phyloP scores from a whole-genome alignment of 768 basidiomycete species.

The Russula ochroleuca region DNA sequence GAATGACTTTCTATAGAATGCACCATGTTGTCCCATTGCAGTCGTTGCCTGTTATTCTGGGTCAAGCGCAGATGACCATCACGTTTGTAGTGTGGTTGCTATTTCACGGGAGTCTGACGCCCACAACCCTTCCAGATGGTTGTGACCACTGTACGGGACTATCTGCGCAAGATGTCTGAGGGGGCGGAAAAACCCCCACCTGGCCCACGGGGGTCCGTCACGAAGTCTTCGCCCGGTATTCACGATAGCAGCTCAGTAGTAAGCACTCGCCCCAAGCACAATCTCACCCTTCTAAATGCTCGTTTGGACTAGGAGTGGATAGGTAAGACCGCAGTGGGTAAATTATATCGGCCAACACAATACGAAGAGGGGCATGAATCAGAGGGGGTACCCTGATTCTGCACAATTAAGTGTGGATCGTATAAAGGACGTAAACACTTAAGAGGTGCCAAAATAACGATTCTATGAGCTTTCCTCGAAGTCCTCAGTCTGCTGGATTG shows the following conservation, averaged over 20 bases:
- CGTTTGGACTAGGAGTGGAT: conserved; percentile 20
- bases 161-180: conserved; percentile 53
- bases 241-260: conserved; percentile 25
- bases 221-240: conserved; percentile 27
- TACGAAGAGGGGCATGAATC: conserved; percentile 24
- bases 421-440: background rate
- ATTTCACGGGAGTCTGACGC: conserved; percentile 6
- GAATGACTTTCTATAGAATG: conserved; percentile 49
- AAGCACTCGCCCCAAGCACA: conserved; percentile 4
- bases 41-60: conserved; percentile 77
- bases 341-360: conserved; percentile 25
- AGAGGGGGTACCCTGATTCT: conserved; percentile 16
- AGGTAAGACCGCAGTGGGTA: conserved; percentile 21
- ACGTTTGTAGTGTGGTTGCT: conserved; percentile 42
- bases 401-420: conserved; percentile 2
- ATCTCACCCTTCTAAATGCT: background rate
- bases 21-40: conserved; percentile 78
- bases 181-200: conserved; percentile 25
- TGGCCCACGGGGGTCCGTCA: conserved; percentile 17
- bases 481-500: conserved; percentile 20
- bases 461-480: conserved; percentile 15
- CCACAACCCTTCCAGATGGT: conserved; percentile 46
- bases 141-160: conserved; percentile 62
- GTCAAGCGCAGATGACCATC: conserved; percentile 75
- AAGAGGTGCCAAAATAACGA: background rate